Percentiles rank a stretch among this genome's conserved stretches.
Conservation (phyloP, 257 asterid genomes). For the Solanum microdontum region DNA sequence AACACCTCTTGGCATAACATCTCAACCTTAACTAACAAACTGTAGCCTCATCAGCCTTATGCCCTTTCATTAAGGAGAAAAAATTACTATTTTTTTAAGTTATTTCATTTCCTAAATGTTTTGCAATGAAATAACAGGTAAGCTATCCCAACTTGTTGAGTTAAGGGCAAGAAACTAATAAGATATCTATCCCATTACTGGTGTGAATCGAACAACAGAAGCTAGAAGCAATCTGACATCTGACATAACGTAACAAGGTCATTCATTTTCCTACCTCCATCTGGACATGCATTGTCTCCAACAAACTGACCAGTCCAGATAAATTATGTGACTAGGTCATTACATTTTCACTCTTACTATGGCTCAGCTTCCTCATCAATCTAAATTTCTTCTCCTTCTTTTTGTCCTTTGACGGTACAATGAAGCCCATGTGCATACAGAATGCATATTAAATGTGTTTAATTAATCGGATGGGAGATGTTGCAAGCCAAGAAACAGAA, state of each 20-base stretch:
- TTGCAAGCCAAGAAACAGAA: not conserved
- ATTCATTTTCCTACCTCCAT: slow-evolving; percentile 61
- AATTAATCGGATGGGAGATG: slow-evolving; percentile 1
- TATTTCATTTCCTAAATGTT: not conserved
- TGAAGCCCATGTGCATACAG: slow-evolving; percentile 58
- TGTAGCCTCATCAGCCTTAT: too few relatives aligned
- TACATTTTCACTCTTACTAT: slow-evolving; percentile 57
- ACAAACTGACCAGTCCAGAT: slow-evolving; percentile 72
- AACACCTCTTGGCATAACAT: too few relatives aligned
- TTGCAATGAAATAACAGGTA: not conserved
- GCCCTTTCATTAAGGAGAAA: too few relatives aligned
- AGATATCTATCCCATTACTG: not conserved
- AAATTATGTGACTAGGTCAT: slow-evolving; percentile 43
- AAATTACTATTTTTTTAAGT: too few relatives aligned
- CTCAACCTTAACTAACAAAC: too few relatives aligned
- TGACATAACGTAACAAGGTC: not conserved
- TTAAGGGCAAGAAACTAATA: not conserved
- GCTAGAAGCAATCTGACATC: not conserved
- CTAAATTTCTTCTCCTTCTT: slow-evolving; percentile 74
- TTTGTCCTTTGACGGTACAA: slow-evolving; percentile 85
- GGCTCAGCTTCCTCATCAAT: slow-evolving; percentile 82
- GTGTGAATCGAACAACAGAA: not conserved
- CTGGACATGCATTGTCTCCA: slow-evolving; percentile 97
- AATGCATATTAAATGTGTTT: too few relatives aligned
- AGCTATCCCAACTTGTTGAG: not conserved